These are phyloP conservation scores for Gliomastix tumulicola DNA, from an alignment of 2,329 filamentous ascomycete genomes.

Conservation along the genomic window DNA sequence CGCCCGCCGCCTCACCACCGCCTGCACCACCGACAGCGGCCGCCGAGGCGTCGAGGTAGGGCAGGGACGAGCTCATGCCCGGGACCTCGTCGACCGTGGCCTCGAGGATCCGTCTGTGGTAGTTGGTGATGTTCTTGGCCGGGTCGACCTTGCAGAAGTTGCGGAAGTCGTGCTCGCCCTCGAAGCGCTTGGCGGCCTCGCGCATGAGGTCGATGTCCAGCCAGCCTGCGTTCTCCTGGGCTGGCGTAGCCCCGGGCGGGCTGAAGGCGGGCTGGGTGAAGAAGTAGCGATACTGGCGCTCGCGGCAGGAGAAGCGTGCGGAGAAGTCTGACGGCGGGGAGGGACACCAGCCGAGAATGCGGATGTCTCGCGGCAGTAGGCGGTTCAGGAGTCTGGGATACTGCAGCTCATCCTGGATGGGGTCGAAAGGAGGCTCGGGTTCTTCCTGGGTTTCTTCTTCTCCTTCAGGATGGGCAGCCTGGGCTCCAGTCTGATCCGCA, in stretches of 20 bases:
- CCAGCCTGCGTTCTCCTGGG: constrained; percentile 56
- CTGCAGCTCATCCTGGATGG: constrained; percentile 71
- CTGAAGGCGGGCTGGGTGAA: constrained; percentile 90
- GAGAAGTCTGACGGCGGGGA: constrained; percentile 73
- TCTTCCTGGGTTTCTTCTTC: background rate
- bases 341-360: constrained; percentile 89
- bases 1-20: constrained; percentile 3
- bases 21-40: constrained; percentile 11
- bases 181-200: constrained; percentile 68
- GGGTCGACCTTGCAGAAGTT: constrained; percentile 96
- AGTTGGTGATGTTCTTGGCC: constrained; percentile 82
- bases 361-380: constrained; percentile 82
- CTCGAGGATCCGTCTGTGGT: constrained; percentile 70
- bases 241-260: constrained; percentile 2
- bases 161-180: constrained; percentile 86
- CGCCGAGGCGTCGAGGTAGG: constrained; percentile 37
- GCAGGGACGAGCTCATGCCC: constrained; percentile 43
- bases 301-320: constrained; percentile 85
- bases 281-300: constrained; percentile 92
- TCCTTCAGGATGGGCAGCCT: no score
- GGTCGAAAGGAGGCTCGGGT: constrained; percentile 41
- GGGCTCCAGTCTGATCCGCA: constrained; percentile 8
- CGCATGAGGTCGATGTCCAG: constrained; percentile 86
- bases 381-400: constrained; percentile 82
- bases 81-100: constrained; percentile 69